Evolutionary conservation across 768 basidiomycete genomes (phyloP).

Genomic region (Boletus reticulatus): DNA sequence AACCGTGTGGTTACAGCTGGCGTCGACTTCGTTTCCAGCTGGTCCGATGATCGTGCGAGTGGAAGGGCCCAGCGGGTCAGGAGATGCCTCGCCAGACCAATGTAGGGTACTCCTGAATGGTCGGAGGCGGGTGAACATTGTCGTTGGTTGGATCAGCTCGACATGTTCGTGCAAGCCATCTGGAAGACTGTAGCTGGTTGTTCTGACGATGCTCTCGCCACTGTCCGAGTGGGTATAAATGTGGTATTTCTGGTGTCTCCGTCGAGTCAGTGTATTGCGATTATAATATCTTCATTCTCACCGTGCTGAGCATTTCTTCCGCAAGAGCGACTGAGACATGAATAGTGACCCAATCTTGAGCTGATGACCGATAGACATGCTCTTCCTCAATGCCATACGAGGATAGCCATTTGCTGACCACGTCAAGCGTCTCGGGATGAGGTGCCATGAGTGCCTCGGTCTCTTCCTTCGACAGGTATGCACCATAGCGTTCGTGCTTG

Average conservation of each 20-base stretch:
- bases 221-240: slow-evolving; percentile 54
- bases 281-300: slow-evolving; percentile 29
- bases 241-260: slow-evolving; percentile 50
- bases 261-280: not conserved
- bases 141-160: slow-evolving; percentile 72
- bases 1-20: slow-evolving; percentile 44
- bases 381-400: slow-evolving; percentile 51
- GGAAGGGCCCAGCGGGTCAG: not conserved
- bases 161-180: slow-evolving; percentile 55
- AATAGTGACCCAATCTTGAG: slow-evolving; percentile 67
- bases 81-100: slow-evolving; percentile 16
- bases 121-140: slow-evolving; percentile 55
- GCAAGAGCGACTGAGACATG: slow-evolving; percentile 56
- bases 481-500: slow-evolving; percentile 50
- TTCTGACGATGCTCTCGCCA: slow-evolving; percentile 58
- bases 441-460: slow-evolving; percentile 63
- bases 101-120: slow-evolving; percentile 42
- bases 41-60: slow-evolving; percentile 23
- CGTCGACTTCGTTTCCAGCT: slow-evolving; percentile 41
- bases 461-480: slow-evolving; percentile 61
- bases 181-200: slow-evolving; percentile 67
- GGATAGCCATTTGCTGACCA: slow-evolving; percentile 61
- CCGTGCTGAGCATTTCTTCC: slow-evolving; percentile 69
- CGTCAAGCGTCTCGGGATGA: slow-evolving; percentile 46
- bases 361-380: slow-evolving; percentile 53